These are phyloP conservation scores for Penstemon davidsonii DNA, from an alignment of 257 asterid genomes.

Conservation along the genomic window DNA sequence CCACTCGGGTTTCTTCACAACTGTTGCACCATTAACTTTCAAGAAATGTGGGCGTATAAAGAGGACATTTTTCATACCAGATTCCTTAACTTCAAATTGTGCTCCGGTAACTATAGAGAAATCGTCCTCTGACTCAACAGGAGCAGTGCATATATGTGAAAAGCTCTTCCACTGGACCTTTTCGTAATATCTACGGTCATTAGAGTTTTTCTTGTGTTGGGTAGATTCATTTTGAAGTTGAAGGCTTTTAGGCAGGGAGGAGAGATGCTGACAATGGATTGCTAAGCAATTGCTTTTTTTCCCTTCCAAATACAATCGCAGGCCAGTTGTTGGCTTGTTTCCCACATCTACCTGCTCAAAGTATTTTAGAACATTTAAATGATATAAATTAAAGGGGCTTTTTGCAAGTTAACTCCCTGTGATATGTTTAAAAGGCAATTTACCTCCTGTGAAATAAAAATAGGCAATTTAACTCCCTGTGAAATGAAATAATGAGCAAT, in stretches of 20 bases:
- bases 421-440: no score
- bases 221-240: slow-evolving; percentile 42
- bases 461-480: no score
- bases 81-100: slow-evolving; percentile 59
- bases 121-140: slow-evolving; percentile 69
- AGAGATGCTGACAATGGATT: slow-evolving; percentile 78
- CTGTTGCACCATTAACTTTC: slow-evolving; percentile 54
- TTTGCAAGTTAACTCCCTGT: no score
- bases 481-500: no score
- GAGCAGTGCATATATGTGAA: slow-evolving; percentile 71
- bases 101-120: slow-evolving; percentile 68
- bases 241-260: slow-evolving; percentile 68
- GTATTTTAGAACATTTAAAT: slow-evolving; percentile 13
- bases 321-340: slow-evolving; percentile 64
- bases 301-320: slow-evolving; percentile 75
- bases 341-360: slow-evolving; percentile 63
- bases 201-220: slow-evolving; percentile 32
- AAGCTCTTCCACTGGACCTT: slow-evolving; percentile 78
- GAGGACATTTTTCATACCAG: slow-evolving; percentile 64
- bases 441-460: no score
- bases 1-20: slow-evolving; percentile 66
- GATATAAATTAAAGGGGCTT: neutral
- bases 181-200: slow-evolving; percentile 64
- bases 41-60: slow-evolving; percentile 60
- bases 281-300: slow-evolving; percentile 69